phyloP scores from a whole-genome alignment of 148 eudicot species.

The Chenopodium quinoa region DNA sequence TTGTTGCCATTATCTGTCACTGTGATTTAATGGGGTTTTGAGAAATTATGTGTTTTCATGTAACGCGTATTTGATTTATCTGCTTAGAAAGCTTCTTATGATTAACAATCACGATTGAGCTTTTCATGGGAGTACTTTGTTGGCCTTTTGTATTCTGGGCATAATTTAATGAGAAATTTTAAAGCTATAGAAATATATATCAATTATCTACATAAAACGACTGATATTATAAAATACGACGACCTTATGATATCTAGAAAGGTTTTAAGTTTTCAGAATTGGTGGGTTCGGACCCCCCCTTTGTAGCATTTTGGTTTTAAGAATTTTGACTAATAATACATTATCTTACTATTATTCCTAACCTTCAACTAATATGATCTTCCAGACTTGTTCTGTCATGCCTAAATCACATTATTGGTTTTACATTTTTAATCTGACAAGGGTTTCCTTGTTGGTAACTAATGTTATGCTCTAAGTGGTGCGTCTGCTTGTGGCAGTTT shows the following conservation, averaged over 20 bases:
- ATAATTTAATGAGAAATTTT: neutral
- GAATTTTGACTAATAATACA: neutral
- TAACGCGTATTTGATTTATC: too few species aligned
- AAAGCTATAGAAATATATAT: neutral
- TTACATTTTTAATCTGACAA: neutral
- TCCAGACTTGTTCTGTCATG: neutral
- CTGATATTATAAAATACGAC: neutral
- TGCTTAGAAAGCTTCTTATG: neutral
- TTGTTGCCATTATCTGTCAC: neutral
- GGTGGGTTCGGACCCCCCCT: neutral
- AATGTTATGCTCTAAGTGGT: constrained; percentile 14
- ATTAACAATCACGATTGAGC: neutral
- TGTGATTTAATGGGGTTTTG: too few species aligned
- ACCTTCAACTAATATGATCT: neutral
- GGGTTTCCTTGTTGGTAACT: neutral
- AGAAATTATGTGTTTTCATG: neutral
- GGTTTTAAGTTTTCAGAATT: neutral
- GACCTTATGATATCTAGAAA: neutral
- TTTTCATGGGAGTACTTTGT: neutral
- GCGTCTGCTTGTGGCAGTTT: constrained; percentile 54
- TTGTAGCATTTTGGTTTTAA: neutral
- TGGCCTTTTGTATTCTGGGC: neutral
- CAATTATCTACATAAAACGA: neutral
- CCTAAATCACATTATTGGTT: neutral
- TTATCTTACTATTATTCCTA: neutral